These are phyloP conservation scores for Hysterium pulicare DNA, from an alignment of 2,329 filamentous ascomycete genomes.

Conservation along the genomic window DNA sequence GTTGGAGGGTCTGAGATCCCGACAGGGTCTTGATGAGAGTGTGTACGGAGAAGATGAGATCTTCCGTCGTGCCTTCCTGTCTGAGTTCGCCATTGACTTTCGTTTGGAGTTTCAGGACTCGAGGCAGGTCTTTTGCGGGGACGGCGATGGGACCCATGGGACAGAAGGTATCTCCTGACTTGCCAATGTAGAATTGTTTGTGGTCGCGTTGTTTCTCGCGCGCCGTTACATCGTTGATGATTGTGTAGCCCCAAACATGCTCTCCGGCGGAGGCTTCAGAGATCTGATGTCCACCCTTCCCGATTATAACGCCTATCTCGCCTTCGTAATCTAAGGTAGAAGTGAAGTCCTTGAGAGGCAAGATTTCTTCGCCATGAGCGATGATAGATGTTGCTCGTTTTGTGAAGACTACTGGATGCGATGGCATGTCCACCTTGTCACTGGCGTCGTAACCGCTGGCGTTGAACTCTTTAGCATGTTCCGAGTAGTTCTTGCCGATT, in stretches of 20 bases:
- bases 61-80: conserved; percentile 47
- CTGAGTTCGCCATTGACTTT: conserved; percentile 47
- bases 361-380: conserved; percentile 47
- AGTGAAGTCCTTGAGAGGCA: conserved; percentile 48
- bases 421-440: conserved; percentile 52
- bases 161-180: conserved; percentile 55
- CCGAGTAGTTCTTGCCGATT: conserved; percentile 57
- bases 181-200: conserved; percentile 60
- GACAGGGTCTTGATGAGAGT: conserved; percentile 48
- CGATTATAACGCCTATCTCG: conserved; percentile 56
- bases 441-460: conserved; percentile 53
- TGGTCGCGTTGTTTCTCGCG: conserved; percentile 55
- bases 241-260: conserved; percentile 57
- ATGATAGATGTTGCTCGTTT: conserved; percentile 59
- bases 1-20: conserved; percentile 42
- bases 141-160: conserved; percentile 56
- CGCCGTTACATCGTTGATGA: conserved; percentile 57
- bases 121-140: conserved; percentile 43
- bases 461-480: conserved; percentile 58
- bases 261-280: conserved; percentile 45
- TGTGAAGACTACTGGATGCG: conserved; percentile 56
- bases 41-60: conserved; percentile 46
- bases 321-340: conserved; percentile 54
- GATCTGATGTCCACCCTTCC: conserved; percentile 47
- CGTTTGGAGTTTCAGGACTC: conserved; percentile 43